Base-by-base conservation (phyloP, 208 protist genomes). In the Crithidia brevicula region DNA sequence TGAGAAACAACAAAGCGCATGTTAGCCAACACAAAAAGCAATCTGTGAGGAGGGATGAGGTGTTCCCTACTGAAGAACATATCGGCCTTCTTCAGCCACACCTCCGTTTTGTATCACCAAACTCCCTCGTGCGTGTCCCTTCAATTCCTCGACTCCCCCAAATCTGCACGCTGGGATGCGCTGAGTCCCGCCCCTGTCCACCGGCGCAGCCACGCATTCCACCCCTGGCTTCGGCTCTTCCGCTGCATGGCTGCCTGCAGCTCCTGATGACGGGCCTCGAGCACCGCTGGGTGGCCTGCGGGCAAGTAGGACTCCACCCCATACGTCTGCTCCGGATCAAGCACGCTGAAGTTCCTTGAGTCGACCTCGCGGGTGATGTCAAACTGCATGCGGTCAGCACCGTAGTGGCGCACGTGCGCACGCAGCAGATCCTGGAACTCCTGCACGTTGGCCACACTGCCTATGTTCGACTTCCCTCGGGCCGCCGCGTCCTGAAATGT, bases 361-460 rank as follows among this genome's bases (percentile, higher is more conserved):
- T 84, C 78, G 18, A 94, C 81, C 72, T 95, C 92, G 42, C 72
- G 50, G 16, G 81, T 79, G 58, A 96, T 73, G 77, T 96, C 89
- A 42, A 96, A 95, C 47, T 79, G 86, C 43, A 95, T 79, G 52
- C 88, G 88, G 36, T 82, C 59, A 20, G 69, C 57, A 2, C 88
- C 89, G 79, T 95, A 96, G 77, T 96, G 87, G 4, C 49, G 71
- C 27, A 94, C 57, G 53, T 90, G 85, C 20, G 84, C 70, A 23
- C 89, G 84, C 42, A 94, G 70, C 27, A 96, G 13, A 58, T 96
- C 92, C 43, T 82, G 79, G 38, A 96, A 92, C 75, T 96, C 88
- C 16, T 84, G 66, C 42, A 91, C 82, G 59, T 74, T 87, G 27
- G 23, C 80, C 22, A 95, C 74, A n/a, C 59, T 87, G 59, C 92